A percentile compares a stretch with the other conserved stretches of the same genome.
phyloP scores from a whole-genome alignment of 371 early-diverging fungal genomes.

The Smittium mucronatum region DNA sequence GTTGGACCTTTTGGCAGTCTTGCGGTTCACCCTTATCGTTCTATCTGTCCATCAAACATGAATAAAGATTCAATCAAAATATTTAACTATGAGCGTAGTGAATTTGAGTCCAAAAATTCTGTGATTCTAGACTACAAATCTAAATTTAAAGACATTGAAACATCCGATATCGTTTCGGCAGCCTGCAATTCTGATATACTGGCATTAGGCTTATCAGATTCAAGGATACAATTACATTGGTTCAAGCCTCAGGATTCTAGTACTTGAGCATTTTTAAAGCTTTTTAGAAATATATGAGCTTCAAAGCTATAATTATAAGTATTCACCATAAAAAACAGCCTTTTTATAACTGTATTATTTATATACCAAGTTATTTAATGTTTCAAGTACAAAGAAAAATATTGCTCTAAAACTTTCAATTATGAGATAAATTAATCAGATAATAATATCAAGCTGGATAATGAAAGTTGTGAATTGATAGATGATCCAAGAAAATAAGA shows the following conservation, averaged over 20 bases:
- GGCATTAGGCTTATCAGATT: not conserved
- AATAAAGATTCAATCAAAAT: not conserved
- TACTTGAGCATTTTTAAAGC: too few relatives aligned
- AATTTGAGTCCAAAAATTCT: not conserved
- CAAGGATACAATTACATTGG: not conserved
- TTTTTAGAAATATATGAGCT: too few relatives aligned
- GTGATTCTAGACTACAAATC: not conserved
- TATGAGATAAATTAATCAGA: too few relatives aligned
- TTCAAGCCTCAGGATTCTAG: not conserved
- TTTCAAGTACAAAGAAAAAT: too few relatives aligned
- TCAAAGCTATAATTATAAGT: too few relatives aligned
- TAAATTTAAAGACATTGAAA: not conserved
- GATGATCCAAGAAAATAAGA: too few relatives aligned
- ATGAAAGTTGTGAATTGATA: too few relatives aligned
- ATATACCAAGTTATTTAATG: too few relatives aligned
- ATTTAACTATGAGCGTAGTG: not conserved
- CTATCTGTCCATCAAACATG: not conserved
- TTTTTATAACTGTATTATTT: too few relatives aligned
- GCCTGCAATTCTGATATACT: slow-evolving; percentile 1
- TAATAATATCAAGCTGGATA: too few relatives aligned
- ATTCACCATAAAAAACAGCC: too few relatives aligned
- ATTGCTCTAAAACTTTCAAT: too few relatives aligned
- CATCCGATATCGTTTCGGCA: not conserved
- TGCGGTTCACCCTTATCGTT: slow-evolving; percentile 3
- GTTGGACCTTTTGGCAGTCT: not conserved